Evolutionary conservation across 2,329 filamentous ascomycete species (phyloP).

Genomic region (Scedosporium boydii): DNA sequence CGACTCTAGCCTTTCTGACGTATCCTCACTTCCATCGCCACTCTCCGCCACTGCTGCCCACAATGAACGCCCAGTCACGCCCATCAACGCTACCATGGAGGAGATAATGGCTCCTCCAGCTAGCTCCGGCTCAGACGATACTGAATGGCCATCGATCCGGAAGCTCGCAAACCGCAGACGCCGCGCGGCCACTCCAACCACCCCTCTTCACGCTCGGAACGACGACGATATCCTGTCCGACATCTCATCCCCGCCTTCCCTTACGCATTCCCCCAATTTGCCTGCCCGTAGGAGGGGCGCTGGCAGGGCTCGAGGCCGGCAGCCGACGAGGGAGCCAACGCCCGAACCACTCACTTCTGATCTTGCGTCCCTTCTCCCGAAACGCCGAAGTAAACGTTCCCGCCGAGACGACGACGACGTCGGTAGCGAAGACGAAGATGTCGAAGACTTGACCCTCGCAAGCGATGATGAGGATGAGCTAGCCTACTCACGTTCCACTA

Average conservation of each 20-base stretch:
- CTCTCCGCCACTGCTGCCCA: constrained; percentile 16
- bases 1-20: constrained; percentile 25
- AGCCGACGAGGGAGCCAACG: constrained; percentile 22
- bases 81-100: constrained; percentile 28
- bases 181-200: constrained; percentile 22
- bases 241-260: constrained; percentile 53
- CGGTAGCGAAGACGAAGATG: constrained; percentile 34
- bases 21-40: constrained; percentile 24
- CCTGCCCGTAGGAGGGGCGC: constrained; percentile 17
- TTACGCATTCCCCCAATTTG: constrained; percentile 57
- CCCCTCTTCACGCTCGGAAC: constrained; percentile 19
- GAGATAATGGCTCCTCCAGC: constrained; percentile 45
- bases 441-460: constrained; percentile 26
- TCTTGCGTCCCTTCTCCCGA: constrained; percentile 43
- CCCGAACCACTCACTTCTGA: constrained; percentile 41
- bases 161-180: constrained; percentile 37
- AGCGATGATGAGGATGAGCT: constrained; percentile 47
- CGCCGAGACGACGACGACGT: constrained; percentile 29
- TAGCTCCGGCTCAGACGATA: constrained; percentile 40
- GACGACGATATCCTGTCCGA: constrained; percentile 34
- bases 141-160: constrained; percentile 43
- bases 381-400: constrained; percentile 34
- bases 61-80: constrained; percentile 28
- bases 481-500: constrained; percentile 27
- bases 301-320: constrained; percentile 19